Evolutionary conservation across 768 basidiomycete species (phyloP).

Genomic region (Strobilomyces dryophilus): DNA sequence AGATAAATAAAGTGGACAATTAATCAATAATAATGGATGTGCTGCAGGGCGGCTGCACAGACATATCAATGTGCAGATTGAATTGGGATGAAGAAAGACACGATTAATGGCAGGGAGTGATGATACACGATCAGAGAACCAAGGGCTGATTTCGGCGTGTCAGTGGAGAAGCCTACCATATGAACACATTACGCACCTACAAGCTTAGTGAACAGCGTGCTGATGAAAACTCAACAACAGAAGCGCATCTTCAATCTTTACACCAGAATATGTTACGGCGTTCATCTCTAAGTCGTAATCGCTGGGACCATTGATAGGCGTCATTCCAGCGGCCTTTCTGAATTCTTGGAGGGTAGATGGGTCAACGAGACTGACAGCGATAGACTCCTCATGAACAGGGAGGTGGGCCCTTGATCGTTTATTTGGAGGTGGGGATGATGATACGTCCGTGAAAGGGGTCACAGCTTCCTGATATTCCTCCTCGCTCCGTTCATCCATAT

Average conservation of each 20-base stretch:
- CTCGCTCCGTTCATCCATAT: conserved; percentile 52
- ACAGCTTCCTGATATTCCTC: conserved; percentile 74
- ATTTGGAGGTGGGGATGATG: conserved; percentile 35
- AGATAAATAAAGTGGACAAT: conserved; percentile 28
- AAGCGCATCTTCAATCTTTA: conserved; percentile 71
- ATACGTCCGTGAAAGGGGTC: conserved; percentile 60
- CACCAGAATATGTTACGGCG: conserved; percentile 41
- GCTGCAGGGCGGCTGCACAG: conserved; percentile 18
- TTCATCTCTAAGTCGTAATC: conserved; percentile 27
- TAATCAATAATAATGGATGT: conserved; percentile 37
- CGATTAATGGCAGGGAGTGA: conserved; percentile 10
- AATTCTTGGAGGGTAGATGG: conserved; percentile 43
- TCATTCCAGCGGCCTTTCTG: conserved; percentile 40
- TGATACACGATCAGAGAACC: conserved; percentile 20
- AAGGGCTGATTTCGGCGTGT: conserved; percentile 12
- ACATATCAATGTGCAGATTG: conserved; percentile 6
- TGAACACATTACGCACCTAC: conserved; percentile 19
- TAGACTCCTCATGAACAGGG: conserved; percentile 30
- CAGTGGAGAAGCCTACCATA: conserved; percentile 1
- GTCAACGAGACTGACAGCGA: conserved; percentile 36
- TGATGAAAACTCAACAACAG: conserved; percentile 73
- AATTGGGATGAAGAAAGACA: conserved; percentile 7
- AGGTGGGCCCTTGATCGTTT: conserved; percentile 29
- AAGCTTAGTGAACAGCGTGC: conserved; percentile 50
- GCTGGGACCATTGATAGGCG: conserved; percentile 13